A percentile compares a stretch with the other conserved stretches of the same genome.
Conservation (phyloP, 2,329 filamentous ascomycete species). For the Pseudonectria buxi region DNA sequence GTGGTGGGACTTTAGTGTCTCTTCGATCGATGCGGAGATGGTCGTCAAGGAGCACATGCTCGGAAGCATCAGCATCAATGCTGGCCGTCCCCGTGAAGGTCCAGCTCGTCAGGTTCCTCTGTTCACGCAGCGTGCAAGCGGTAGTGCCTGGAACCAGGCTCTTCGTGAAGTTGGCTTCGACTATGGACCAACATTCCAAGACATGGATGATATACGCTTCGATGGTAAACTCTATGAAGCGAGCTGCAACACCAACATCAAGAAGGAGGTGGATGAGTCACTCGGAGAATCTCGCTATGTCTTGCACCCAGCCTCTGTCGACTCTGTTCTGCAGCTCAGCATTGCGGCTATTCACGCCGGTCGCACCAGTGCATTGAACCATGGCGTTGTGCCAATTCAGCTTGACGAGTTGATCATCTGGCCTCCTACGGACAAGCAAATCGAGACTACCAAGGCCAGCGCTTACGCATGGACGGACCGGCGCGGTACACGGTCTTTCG, state of each 20-base stretch:
- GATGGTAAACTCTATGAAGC: slow-evolving; percentile 22
- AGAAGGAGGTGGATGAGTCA: slow-evolving; percentile 8
- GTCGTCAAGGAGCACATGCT: too few relatives aligned
- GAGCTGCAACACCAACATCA: slow-evolving; percentile 17
- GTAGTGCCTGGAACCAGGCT: slow-evolving; percentile 21
- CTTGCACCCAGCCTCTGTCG: slow-evolving; percentile 34
- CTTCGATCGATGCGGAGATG: too few relatives aligned
- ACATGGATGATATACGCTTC: slow-evolving; percentile 23
- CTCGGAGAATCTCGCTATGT: slow-evolving; percentile 33
- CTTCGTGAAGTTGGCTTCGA: slow-evolving; percentile 30
- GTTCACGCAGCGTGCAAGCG: slow-evolving; percentile 18
- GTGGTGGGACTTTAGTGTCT: too few relatives aligned
- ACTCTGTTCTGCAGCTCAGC: slow-evolving; percentile 29
- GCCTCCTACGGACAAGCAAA: slow-evolving; percentile 7
- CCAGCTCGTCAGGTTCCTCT: slow-evolving; percentile 7
- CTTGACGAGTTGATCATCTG: slow-evolving; percentile 22
- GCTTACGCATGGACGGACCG: slow-evolving; percentile 14
- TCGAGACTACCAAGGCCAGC: slow-evolving; percentile 9
- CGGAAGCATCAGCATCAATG: too few relatives aligned
- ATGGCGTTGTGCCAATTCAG: slow-evolving; percentile 24
- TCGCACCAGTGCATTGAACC: slow-evolving; percentile 20
- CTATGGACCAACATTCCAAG: slow-evolving; percentile 33
- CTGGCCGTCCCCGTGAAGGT: too few relatives aligned
- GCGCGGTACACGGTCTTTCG: too few relatives aligned
- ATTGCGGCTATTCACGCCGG: slow-evolving; percentile 26